Conservation (phyloP, 164 flowering plant genomes). For the Piper longum region DNA sequence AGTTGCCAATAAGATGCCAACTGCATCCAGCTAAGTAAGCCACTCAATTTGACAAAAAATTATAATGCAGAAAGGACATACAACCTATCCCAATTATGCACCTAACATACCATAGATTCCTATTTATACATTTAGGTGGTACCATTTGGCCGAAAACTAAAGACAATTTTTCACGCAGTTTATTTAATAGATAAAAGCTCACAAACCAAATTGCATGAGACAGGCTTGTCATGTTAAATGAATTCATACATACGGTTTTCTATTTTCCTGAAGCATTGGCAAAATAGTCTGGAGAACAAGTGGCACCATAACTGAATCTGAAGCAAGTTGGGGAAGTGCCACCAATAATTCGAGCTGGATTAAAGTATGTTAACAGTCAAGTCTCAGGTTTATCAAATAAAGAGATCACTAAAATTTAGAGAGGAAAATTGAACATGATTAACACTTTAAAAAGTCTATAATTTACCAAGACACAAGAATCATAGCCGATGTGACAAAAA, state of each 20-base stretch:
- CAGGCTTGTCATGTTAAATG: neutral
- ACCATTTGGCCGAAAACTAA: no score
- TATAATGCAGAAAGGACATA: no score
- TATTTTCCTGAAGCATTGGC: conserved; percentile 69
- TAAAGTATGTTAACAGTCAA: conserved; percentile 3
- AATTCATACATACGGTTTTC: conserved; percentile 37
- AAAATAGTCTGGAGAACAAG: conserved; percentile 61
- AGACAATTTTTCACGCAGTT: neutral
- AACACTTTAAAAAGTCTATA: neutral
- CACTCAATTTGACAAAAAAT: no score
- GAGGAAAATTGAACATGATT: neutral
- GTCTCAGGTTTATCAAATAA: neutral
- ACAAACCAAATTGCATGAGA: neutral
- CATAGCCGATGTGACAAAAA: conserved; percentile 20
- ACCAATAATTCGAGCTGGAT: conserved; percentile 68
- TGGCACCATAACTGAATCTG: conserved; percentile 68
- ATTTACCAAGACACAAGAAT: conserved; percentile 39
- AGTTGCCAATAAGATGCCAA: neutral
- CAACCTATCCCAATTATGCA: no score
- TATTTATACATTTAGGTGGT: no score
- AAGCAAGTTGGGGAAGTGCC: conserved; percentile 73
- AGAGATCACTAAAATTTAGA: neutral
- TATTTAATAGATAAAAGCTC: no score
- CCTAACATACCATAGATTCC: no score
- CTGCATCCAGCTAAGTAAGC: no score